Percentiles rank a stretch among this genome's conserved stretches.
Evolutionary conservation across 305 asterid species (phyloP).

Genomic region (Solanum hybrid): DNA sequence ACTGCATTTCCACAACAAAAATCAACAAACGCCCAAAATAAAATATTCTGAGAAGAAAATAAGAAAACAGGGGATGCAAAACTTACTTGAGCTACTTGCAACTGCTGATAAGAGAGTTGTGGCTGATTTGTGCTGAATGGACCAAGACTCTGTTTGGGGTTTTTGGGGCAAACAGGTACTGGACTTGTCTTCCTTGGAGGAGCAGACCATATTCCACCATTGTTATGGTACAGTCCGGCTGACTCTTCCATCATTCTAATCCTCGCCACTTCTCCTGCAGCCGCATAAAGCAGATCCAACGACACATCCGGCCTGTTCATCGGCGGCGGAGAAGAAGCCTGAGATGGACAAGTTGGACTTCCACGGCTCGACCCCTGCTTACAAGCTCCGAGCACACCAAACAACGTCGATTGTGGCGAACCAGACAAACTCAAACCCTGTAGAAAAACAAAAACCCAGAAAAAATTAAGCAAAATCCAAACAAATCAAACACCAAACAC

Average conservation of each 20-base stretch:
- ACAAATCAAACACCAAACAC: neutral
- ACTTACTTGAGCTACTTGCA: slow-evolving; percentile 46
- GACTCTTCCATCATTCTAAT: slow-evolving; percentile 36
- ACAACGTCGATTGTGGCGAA: slow-evolving; percentile 33
- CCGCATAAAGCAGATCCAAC: slow-evolving; percentile 25
- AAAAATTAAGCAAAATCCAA: neutral
- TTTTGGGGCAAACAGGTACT: slow-evolving; percentile 6
- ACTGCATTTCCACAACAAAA: slow-evolving; percentile 11
- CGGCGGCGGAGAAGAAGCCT: neutral
- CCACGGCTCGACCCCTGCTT: slow-evolving; percentile 12
- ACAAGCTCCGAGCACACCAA: neutral
- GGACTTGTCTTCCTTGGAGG: slow-evolving; percentile 25
- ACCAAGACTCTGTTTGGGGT: neutral
- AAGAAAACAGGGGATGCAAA: neutral
- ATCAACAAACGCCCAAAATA: neutral
- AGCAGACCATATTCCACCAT: slow-evolving; percentile 4
- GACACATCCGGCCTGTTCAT: neutral
- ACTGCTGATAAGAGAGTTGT: slow-evolving; percentile 26
- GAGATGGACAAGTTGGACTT: slow-evolving; percentile 3
- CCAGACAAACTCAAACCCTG: slow-evolving; percentile 20
- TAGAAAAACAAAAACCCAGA: neutral
- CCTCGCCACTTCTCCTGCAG: slow-evolving; percentile 58
- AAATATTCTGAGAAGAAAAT: neutral
- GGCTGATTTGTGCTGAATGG: slow-evolving; percentile 13
- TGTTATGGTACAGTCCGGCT: slow-evolving; percentile 18